A percentile compares a stretch with the other conserved stretches of the same genome.
Evolutionary conservation across 2,329 filamentous ascomycete species (phyloP).

Genomic region (Pseudocercospora vitis): DNA sequence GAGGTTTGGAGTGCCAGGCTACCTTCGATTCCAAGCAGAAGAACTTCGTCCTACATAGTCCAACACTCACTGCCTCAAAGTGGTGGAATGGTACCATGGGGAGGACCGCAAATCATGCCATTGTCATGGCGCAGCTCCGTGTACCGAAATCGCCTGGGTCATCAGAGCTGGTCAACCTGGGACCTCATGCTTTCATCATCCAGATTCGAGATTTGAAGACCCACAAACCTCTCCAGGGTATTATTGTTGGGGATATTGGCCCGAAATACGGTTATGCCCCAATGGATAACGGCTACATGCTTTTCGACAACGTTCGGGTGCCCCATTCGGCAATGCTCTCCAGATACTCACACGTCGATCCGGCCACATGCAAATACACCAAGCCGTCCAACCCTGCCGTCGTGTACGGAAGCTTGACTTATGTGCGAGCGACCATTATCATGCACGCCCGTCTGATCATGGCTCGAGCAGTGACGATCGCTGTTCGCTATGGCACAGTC

Average conservation of each 20-base stretch:
- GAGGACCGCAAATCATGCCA: slow-evolving; percentile 56
- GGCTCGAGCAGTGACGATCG: slow-evolving; percentile 55
- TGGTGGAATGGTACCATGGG: slow-evolving; percentile 58
- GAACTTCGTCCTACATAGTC: slow-evolving; percentile 54
- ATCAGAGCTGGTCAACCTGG: slow-evolving; percentile 45
- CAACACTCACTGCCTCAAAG: slow-evolving; percentile 54
- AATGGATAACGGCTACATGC: slow-evolving; percentile 56
- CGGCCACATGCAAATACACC: slow-evolving; percentile 47
- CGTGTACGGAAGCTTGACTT: slow-evolving; percentile 53
- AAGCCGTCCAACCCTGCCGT: slow-evolving; percentile 51
- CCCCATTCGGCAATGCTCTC: slow-evolving; percentile 53
- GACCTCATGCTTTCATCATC: slow-evolving; percentile 55
- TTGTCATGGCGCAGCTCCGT: slow-evolving; percentile 55
- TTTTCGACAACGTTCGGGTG: slow-evolving; percentile 51
- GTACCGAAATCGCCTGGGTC: slow-evolving; percentile 41
- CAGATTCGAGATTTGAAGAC: slow-evolving; percentile 53
- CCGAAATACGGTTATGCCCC: slow-evolving; percentile 56
- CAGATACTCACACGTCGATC: slow-evolving; percentile 51
- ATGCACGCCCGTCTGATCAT: slow-evolving; percentile 55
- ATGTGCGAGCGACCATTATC: slow-evolving; percentile 49
- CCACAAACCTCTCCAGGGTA: slow-evolving; percentile 49
- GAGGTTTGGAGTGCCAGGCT: slow-evolving; percentile 51
- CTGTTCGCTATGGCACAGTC: slow-evolving; percentile 53
- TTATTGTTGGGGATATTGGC: slow-evolving; percentile 56
- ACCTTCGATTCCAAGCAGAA: slow-evolving; percentile 48